phyloP scores from a whole-genome alignment of 2,329 filamentous ascomycete species.

The Amylocarpus encephaloides region DNA sequence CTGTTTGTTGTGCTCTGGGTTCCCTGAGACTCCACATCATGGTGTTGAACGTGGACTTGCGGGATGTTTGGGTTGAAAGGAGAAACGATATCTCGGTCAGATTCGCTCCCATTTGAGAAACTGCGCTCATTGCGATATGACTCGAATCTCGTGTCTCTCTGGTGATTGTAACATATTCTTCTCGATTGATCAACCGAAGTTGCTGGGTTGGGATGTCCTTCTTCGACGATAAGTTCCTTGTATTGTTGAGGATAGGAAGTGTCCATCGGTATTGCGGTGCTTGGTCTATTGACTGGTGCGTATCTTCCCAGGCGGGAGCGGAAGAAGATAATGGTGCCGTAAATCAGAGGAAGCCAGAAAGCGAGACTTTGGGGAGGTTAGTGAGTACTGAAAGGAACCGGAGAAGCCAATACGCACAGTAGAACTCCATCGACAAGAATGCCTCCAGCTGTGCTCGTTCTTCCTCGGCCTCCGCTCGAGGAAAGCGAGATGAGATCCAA shows the following conservation, averaged over 20 bases:
- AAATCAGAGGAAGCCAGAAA: constrained; percentile 21
- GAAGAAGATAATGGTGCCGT: constrained; percentile 22
- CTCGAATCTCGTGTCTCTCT: constrained; percentile 19
- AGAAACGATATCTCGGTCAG: not conserved
- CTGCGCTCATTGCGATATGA: constrained; percentile 9
- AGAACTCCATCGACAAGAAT: too few species aligned
- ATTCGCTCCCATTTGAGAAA: not conserved
- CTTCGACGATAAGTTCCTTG: constrained; percentile 3
- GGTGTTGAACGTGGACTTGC: constrained; percentile 17
- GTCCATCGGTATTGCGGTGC: not conserved
- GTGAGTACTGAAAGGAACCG: too few species aligned
- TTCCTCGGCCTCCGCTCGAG: too few species aligned
- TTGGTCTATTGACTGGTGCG: constrained; percentile 10
- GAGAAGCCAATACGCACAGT: too few species aligned
- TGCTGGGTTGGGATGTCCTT: constrained; percentile 1
- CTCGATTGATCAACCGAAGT: not conserved
- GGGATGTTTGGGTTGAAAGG: constrained; percentile 9
- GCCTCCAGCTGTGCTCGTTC: too few species aligned
- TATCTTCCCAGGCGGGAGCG: constrained; percentile 8
- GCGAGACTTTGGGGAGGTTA: too few species aligned
- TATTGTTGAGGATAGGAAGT: not conserved
- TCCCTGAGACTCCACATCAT: constrained; percentile 18
- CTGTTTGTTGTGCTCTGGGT: constrained; percentile 10
- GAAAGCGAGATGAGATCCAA: too few species aligned
- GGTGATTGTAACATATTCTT: constrained; percentile 18